These are phyloP conservation scores for Mycena vitilis DNA, from an alignment of 768 basidiomycete species.

Conservation along the genomic window DNA sequence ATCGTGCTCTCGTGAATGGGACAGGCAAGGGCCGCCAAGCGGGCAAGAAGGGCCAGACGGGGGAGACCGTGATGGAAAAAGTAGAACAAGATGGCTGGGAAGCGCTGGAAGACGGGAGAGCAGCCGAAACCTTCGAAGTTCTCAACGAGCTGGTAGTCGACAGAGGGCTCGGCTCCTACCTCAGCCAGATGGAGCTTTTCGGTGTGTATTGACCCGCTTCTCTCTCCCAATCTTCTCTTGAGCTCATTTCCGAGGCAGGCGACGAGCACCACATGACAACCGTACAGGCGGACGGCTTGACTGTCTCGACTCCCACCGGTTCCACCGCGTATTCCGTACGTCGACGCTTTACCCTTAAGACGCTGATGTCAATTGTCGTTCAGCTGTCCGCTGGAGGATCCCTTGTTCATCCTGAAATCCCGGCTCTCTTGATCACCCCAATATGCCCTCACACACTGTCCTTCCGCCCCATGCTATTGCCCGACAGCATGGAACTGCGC, in stretches of 20 bases:
- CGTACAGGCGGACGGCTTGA: conserved; percentile 97
- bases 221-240: conserved; percentile 1
- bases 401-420: conserved; percentile 97
- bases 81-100: conserved; percentile 95
- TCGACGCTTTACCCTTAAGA: conserved; percentile 32
- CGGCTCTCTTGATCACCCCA: conserved; percentile 94
- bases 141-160: conserved; percentile 98
- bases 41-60: conserved; percentile 92
- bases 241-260: conserved; percentile 59
- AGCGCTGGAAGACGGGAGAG: conserved; percentile 89
- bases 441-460: conserved; percentile 99
- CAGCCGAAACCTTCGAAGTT: conserved; percentile 95
- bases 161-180: conserved; percentile 97
- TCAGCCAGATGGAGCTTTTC: conserved; percentile 94
- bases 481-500: conserved; percentile 97
- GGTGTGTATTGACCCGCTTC: conserved; percentile 64
- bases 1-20: conserved; percentile 86
- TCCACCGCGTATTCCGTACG: conserved; percentile 97
- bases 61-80: conserved; percentile 97
- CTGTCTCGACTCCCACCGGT: conserved; percentile 96
- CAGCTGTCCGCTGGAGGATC: conserved; percentile 96
- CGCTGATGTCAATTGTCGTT: conserved; percentile 21
- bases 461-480: conserved; percentile 98
- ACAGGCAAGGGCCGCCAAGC: conserved; percentile 79
- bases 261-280: conserved; percentile 99